These are phyloP conservation scores for Styphnolobium japonicum DNA, from an alignment of 306 rosid genomes.

Conservation along the genomic window DNA sequence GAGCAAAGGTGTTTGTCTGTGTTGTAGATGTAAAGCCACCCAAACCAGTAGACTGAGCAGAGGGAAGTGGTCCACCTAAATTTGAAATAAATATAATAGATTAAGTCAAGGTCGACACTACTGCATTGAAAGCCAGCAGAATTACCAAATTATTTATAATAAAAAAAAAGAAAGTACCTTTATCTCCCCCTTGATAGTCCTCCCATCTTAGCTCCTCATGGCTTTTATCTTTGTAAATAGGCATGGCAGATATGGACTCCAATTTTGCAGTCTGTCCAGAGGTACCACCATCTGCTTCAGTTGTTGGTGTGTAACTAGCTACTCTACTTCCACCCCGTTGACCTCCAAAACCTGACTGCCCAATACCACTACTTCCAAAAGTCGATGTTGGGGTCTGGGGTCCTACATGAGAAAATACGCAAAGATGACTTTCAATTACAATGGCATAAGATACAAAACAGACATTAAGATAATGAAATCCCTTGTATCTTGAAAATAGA, in stretches of 20 bases:
- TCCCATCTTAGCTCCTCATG: conserved; percentile 99
- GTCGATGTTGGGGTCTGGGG: conserved; percentile 60
- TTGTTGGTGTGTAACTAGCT: conserved; percentile 63
- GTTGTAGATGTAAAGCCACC: conserved; percentile 55
- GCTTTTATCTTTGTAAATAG: conserved; percentile 82
- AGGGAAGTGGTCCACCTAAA: conserved; percentile 84
- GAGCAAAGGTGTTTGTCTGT: conserved; percentile 52
- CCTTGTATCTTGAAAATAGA: background rate
- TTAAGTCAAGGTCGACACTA: background rate
- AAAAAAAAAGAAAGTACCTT: conserved; percentile 42
- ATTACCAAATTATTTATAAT: background rate
- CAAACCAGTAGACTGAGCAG: conserved; percentile 51
- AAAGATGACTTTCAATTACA: conserved; percentile 2
- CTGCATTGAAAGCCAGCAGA: background rate
- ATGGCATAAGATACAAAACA: background rate
- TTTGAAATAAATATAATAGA: conserved; percentile 8
- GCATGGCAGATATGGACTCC: conserved; percentile 96
- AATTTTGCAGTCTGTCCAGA: conserved; percentile 63
- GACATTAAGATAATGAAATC: background rate
- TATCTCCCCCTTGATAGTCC: conserved; percentile 91
- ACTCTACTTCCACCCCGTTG: conserved; percentile 90
- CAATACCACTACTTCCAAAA: conserved; percentile 62
- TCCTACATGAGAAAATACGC: conserved; percentile 45
- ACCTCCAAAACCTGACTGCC: conserved; percentile 70
- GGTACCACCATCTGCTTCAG: conserved; percentile 69